Evolutionary conservation across 805 yeast genomes (phyloP), one percentile per base, ranked within the genome.

Genomic region (Teunomyces pallodes): DNA sequence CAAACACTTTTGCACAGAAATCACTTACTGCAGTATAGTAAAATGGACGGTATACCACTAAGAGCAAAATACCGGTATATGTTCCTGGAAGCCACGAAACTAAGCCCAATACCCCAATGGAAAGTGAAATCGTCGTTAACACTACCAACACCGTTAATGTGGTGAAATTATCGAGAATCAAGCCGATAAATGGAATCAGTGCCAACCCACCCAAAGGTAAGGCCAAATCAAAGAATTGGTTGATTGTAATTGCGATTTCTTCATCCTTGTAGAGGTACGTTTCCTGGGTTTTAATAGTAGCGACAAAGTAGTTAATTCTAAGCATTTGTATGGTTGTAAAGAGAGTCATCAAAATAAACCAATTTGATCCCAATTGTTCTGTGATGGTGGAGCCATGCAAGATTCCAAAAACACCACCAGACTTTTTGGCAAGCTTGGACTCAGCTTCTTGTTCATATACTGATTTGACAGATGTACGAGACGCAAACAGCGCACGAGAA

Each of bases 21-120:
- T 92, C 97, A 1, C 96, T 87, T 5, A 90, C 89, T 1, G 95
- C 88, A 1, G 98, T 91, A 67, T 91, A 92, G 61, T 87, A 90
- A 61, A 91, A 87, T 9, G 98, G 97, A 64, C 98, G 78, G 67
- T 87, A 90, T 1, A 87, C 73, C 9, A 90, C 97, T 54, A 91
- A 70, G 28, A 87, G 54, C 1, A 82, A 56, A 38, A 91, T 86
- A 2, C 96, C 96, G 1, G 79, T 39, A 57, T 86, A 75, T 36
- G 91, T 90, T 2, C 80, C 74, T 12, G 76, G 76, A 7, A 71
- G 38, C 70, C 70, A 71, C 52, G 85, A 73, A 31, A 87, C 55
- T 28, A 89, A 66, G 0, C 97, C 97, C 57, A 81, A 72, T 0
- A 86, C 54, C 9, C 96, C 96, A 52, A 90, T 84, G 3, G 72